Evolutionary conservation across 371 early-diverging fungal species (phyloP), one percentile per base, ranked within the genome.

Genomic region (Mucor lusitanicus): DNA sequence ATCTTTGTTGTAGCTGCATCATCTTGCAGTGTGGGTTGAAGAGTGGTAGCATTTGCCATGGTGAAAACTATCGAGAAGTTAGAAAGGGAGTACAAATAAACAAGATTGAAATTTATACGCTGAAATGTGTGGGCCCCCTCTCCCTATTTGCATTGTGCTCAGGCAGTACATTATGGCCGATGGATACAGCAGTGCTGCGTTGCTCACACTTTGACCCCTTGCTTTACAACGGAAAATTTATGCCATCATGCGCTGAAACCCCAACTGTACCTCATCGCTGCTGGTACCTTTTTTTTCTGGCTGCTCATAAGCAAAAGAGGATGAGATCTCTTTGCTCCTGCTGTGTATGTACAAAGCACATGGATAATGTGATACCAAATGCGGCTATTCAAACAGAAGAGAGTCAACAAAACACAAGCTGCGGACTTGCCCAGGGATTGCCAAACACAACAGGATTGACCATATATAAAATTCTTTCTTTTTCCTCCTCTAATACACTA

Each of bases 361-460:
- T 46, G 37, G 37, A 46, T 46, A 7, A 46, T 50, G 50, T 25
- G 44, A 50, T 50, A 50, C 50, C 12, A 50, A 50, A 50, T 50
- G 50, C 50, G 50, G 50, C 4, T 50, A 25, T 50, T 23, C 21
- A 50, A 50, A 50, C 50, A 50, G 50, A 50, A 50, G 23, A 50
- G 50, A 50, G 50, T 50, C 50, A 50, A 46, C 6, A 48, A 11
- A 48, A 50, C 21, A 50, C 50, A 50, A 25, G 37, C 58, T 32
- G 58, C 58, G 58, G 58, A 57, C 58, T 57, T 57, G 58, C 56
- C 23, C 50, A 50, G 50, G 23, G 23, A 6, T 25, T 23, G 12
- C 50, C 50, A 50, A 25, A 23, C 50, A 50, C 50, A 44, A 44
- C 44, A 50, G 25, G 50, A 50, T 25, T 23, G 23, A 2, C 35